Evolutionary conservation across 441 rosid genomes (phyloP).

Genomic region (Gossypium davidsonii): DNA sequence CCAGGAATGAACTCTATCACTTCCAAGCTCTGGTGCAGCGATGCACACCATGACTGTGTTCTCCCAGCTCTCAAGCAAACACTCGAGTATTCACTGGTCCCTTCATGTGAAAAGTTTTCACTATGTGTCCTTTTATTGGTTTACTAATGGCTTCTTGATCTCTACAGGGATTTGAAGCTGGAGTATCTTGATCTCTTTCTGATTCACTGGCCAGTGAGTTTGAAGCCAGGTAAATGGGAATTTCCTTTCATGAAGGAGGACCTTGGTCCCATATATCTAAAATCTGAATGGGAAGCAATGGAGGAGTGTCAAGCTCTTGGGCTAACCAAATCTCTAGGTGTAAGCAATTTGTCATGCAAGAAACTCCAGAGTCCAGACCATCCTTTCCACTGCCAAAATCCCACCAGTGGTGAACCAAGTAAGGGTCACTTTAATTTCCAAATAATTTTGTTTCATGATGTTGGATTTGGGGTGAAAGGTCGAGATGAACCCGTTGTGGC

Average conservation of each 20-base stretch:
- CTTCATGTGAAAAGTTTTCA: background rate
- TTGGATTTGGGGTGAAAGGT: slow-evolving; percentile 24
- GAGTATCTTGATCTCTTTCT: slow-evolving; percentile 48
- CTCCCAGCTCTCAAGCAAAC: slow-evolving; percentile 30
- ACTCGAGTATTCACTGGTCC: slow-evolving; percentile 19
- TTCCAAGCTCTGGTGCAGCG: slow-evolving; percentile 43
- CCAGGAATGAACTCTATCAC: slow-evolving; percentile 36
- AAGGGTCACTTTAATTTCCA: background rate
- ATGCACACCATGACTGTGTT: slow-evolving; percentile 16
- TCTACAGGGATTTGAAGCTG: slow-evolving; percentile 37
- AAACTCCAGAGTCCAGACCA: slow-evolving; percentile 37
- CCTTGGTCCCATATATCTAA: slow-evolving; percentile 34
- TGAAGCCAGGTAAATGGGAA: slow-evolving; percentile 27
- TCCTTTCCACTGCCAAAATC: slow-evolving; percentile 46
- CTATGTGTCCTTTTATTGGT: background rate
- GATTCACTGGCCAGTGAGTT: slow-evolving; percentile 48
- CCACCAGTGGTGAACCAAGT: slow-evolving; percentile 60
- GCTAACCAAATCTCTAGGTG: slow-evolving; percentile 50
- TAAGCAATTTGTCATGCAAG: slow-evolving; percentile 61
- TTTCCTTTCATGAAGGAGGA: slow-evolving; percentile 31
- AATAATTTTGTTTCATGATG: background rate
- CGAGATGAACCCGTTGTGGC: slow-evolving; percentile 49
- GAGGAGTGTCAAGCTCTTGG: slow-evolving; percentile 49
- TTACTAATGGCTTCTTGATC: background rate
- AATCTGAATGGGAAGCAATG: slow-evolving; percentile 54